These are phyloP conservation scores for Pseudogymnoascus sp. DNA, from an alignment of 2,329 filamentous ascomycete species.

Conservation along the genomic window DNA sequence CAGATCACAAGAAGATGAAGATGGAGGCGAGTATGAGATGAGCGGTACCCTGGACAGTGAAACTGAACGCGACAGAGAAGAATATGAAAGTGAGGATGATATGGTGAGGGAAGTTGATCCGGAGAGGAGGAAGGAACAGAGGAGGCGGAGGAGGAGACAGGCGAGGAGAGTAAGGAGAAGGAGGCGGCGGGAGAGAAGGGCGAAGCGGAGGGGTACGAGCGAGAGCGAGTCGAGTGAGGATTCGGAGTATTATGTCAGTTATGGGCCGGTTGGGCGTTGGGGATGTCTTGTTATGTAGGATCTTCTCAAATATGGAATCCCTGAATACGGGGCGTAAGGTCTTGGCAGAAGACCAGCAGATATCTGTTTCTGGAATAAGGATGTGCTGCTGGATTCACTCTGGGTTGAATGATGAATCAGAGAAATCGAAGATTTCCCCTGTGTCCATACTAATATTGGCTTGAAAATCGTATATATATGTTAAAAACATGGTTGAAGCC, in stretches of 20 bases:
- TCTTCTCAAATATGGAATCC: too few species aligned
- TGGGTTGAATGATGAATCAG: too few species aligned
- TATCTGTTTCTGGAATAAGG: too few species aligned
- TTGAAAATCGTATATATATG: too few species aligned
- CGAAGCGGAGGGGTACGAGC: not conserved
- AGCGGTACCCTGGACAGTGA: not conserved
- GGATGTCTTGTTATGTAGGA: not conserved
- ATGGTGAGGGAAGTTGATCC: not conserved
- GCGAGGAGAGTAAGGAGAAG: not conserved
- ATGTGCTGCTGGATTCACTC: too few species aligned
- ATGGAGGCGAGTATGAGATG: not conserved
- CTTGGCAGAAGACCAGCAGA: not conserved
- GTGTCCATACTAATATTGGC: too few species aligned
- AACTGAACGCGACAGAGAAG: not conserved
- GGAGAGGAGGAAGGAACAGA: not conserved
- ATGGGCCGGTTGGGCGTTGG: not conserved
- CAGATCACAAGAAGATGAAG: not conserved
- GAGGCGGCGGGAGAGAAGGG: not conserved
- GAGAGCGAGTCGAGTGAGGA: not conserved
- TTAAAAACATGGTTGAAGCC: not conserved
- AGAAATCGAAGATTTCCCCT: too few species aligned
- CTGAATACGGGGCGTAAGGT: not conserved
- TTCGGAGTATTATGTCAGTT: not conserved
- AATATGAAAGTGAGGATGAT: not conserved
- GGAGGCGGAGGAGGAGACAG: not conserved